Conservation (phyloP, 2,329 filamentous ascomycete genomes). For the Fusarium papillatum region DNA sequence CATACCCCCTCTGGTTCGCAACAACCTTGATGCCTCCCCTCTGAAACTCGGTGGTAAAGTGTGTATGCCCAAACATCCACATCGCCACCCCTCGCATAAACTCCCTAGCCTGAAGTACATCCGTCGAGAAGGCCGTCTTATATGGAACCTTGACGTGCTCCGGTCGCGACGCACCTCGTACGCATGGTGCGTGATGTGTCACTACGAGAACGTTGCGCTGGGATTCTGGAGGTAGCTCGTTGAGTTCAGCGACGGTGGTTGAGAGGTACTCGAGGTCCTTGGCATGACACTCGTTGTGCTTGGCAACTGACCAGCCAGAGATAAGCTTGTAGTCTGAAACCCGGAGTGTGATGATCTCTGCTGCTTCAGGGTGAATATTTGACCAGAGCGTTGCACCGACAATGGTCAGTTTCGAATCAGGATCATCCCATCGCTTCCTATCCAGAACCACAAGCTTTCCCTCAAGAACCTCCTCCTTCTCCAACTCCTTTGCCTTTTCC, state of each 20-base stretch:
- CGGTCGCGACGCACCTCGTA: constrained; percentile 62
- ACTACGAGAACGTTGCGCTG: constrained; percentile 58
- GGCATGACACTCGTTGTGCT: constrained; percentile 62
- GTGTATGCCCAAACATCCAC: constrained; percentile 65
- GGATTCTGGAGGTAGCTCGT: constrained; percentile 21
- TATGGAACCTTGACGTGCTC: constrained; percentile 61
- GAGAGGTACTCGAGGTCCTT: constrained; percentile 65
- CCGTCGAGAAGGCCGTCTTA: constrained; percentile 66
- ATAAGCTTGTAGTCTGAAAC: constrained; percentile 69
- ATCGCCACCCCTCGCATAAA: constrained; percentile 49
- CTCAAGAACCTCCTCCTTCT: constrained; percentile 52
- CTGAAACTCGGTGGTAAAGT: constrained; percentile 55
- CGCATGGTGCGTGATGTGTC: constrained; percentile 70
- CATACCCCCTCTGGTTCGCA: constrained; percentile 61
- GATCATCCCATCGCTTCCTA: constrained; percentile 54
- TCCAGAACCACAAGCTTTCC: constrained; percentile 60
- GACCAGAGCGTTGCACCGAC: constrained; percentile 73
- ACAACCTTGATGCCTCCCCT: constrained; percentile 53
- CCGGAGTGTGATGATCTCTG: constrained; percentile 54
- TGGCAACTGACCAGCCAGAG: constrained; percentile 61
- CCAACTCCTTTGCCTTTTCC: constrained; percentile 51
- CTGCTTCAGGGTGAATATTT: constrained; percentile 55
- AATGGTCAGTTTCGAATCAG: constrained; percentile 59
- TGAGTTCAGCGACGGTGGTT: constrained; percentile 49
- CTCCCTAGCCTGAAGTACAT: constrained; percentile 50